phyloP scores from a whole-genome alignment of 495 filamentous ascomycete species.

The Tetracladium marchalianum region DNA sequence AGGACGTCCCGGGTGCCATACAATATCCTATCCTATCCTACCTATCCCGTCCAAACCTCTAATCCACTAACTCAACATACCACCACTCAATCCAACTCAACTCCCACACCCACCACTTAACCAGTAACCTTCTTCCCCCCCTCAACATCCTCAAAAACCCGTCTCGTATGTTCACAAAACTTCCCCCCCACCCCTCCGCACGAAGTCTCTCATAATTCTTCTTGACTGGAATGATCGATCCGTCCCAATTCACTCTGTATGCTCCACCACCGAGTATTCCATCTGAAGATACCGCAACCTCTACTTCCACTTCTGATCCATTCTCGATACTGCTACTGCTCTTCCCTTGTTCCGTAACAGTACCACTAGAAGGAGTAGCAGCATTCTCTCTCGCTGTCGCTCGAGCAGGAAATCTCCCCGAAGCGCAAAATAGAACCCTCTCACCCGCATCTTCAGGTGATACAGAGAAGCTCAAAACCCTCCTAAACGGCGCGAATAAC shows the following conservation, averaged over 20 bases:
- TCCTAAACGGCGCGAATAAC: background rate
- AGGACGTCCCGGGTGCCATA: too few species aligned
- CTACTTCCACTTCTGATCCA: background rate
- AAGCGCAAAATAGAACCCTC: slow-evolving; percentile 5
- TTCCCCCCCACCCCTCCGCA: slow-evolving; percentile 2
- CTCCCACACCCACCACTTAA: too few species aligned
- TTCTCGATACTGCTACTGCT: background rate
- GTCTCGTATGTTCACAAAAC: slow-evolving; percentile 7
- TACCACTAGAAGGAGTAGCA: too few species aligned
- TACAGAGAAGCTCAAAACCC: background rate
- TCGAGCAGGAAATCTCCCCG: slow-evolving; percentile 1
- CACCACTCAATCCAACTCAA: too few species aligned
- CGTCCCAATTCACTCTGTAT: slow-evolving; percentile 4
- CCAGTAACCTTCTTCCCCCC: slow-evolving; percentile 6
- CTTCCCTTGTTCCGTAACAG: too few species aligned
- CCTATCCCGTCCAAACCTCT: too few species aligned
- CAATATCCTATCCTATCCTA: too few species aligned
- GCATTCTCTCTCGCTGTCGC: background rate
- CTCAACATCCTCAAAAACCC: slow-evolving; percentile 12
- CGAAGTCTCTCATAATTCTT: slow-evolving; percentile 1
- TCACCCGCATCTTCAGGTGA: slow-evolving; percentile 4
- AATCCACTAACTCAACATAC: too few species aligned
- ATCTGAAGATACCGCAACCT: slow-evolving; percentile 6
- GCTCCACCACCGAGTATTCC: slow-evolving; percentile 5
- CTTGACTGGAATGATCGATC: background rate